Conservation (phyloP, 2,329 filamentous ascomycete species). For the Elsinoe batatas region DNA sequence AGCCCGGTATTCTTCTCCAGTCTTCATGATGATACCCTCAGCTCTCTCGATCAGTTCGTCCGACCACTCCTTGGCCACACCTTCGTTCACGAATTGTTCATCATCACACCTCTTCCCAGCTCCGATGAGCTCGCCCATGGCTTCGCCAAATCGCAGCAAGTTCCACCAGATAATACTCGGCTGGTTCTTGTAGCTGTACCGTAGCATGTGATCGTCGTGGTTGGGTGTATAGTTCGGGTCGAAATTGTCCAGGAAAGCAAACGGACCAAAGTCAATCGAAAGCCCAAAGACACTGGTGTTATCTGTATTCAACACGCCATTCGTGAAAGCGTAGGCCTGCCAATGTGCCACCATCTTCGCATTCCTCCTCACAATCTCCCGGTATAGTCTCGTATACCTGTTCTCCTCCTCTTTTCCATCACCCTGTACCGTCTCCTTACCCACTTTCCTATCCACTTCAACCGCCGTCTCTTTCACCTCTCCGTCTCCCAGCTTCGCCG, state of each 20-base stretch:
- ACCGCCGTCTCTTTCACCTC: conserved; percentile 41
- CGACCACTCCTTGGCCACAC: conserved; percentile 59
- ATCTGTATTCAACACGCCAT: conserved; percentile 94
- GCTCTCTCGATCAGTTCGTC: conserved; percentile 66
- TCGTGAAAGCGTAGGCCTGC: conserved; percentile 99
- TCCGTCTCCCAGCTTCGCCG: conserved; percentile 43
- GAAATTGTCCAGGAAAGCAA: conserved; percentile 96
- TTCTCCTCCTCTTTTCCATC: conserved; percentile 61
- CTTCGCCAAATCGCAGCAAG: conserved; percentile 79
- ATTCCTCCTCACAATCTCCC: conserved; percentile 77
- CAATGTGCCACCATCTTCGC: conserved; percentile 81
- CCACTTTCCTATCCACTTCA: conserved; percentile 27
- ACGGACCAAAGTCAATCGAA: conserved; percentile 89
- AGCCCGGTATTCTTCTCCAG: conserved; percentile 78
- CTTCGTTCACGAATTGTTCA: conserved; percentile 58
- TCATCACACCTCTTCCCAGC: conserved; percentile 64
- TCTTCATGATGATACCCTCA: conserved; percentile 69
- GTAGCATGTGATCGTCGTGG: conserved; percentile 79
- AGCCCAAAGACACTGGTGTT: conserved; percentile 88
- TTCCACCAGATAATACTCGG: conserved; percentile 99
- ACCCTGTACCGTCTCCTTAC: conserved; percentile 53
- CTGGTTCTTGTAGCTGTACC: conserved; percentile 90
- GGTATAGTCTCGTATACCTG: conserved; percentile 75
- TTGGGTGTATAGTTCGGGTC: conserved; percentile 93
- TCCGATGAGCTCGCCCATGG: conserved; percentile 78